These are phyloP conservation scores for Paramecium tetraurelia DNA, from an alignment of 73 alveolate species.

Conservation along the genomic window DNA sequence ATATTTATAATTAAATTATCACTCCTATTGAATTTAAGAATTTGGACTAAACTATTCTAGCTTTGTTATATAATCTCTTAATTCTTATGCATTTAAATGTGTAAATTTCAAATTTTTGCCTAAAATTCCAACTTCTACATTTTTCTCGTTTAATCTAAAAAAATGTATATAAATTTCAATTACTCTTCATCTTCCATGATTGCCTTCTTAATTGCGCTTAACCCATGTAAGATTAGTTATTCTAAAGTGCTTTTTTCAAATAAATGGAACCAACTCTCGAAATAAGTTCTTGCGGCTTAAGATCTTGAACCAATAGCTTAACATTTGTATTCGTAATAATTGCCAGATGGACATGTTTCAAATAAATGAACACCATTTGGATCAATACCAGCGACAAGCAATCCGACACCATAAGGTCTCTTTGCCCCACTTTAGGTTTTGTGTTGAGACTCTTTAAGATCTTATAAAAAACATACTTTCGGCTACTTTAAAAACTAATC, in stretches of 20 bases:
- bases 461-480: constrained; percentile 60
- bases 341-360: constrained; percentile 96
- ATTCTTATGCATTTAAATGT: background rate
- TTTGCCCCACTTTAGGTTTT: constrained; percentile 89
- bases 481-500: constrained; percentile 85
- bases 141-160: background rate
- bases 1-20: background rate
- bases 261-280: constrained; percentile 89
- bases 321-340: constrained; percentile 88
- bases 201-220: constrained; percentile 58
- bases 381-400: constrained; percentile 88
- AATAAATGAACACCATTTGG: constrained; percentile 93
- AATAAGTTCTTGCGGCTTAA: constrained; percentile 92
- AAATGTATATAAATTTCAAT: background rate
- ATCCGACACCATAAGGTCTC: constrained; percentile 99
- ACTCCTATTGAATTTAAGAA: background rate
- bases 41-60: background rate
- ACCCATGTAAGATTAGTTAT: constrained; percentile 49
- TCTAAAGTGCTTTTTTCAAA: constrained; percentile 62
- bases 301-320: constrained; percentile 91
- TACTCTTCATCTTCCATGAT: constrained; percentile 62
- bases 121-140: constrained; percentile 37
- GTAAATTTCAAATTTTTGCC: background rate
- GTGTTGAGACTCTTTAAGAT: constrained; percentile 75
- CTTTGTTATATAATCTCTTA: background rate